These are phyloP conservation scores for Ottelia alismoides DNA, from an alignment of 106 monocot genomes.

Conservation along the genomic window DNA sequence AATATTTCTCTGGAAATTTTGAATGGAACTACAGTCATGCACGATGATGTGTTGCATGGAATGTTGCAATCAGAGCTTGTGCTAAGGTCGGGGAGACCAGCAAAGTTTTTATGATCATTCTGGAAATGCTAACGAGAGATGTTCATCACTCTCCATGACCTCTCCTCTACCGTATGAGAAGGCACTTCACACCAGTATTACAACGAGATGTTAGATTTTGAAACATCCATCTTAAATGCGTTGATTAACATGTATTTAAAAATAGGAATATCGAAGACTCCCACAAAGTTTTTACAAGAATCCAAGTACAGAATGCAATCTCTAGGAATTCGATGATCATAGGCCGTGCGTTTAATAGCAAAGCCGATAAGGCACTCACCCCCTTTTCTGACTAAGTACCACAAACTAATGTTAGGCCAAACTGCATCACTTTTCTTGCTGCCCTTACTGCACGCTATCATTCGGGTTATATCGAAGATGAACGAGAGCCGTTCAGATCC, in stretches of 20 bases:
- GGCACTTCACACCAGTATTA: constrained; percentile 31
- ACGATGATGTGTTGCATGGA: constrained; percentile 57
- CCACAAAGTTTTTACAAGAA: constrained; percentile 22
- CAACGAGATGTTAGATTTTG: constrained; percentile 42
- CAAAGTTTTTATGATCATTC: constrained; percentile 14
- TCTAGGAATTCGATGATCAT: constrained; percentile 76
- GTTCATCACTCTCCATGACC: constrained; percentile 18
- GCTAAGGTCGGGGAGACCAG: constrained; percentile 20
- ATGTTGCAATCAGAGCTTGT: constrained; percentile 54
- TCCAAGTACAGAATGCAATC: constrained; percentile 46
- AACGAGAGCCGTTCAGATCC: constrained; percentile 20
- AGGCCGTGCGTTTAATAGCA: constrained; percentile 40
- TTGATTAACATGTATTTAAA: constrained; percentile 53
- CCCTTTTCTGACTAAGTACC: constrained; percentile 42
- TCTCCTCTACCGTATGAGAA: constrained; percentile 28
- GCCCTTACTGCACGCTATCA: constrained; percentile 53
- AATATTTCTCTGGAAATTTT: constrained; percentile 26
- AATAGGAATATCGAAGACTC: constrained; percentile 36
- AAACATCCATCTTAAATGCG: constrained; percentile 37
- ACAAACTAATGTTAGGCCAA: constrained; percentile 28
- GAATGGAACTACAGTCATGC: constrained; percentile 12
- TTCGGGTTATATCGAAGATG: constrained; percentile 48
- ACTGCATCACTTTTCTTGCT: constrained; percentile 53
- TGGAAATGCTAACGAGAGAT: constrained; percentile 55
- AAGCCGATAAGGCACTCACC: constrained; percentile 28